Conservation (phyloP, 1,139 yeast species). For the Kodamaea sp. region DNA sequence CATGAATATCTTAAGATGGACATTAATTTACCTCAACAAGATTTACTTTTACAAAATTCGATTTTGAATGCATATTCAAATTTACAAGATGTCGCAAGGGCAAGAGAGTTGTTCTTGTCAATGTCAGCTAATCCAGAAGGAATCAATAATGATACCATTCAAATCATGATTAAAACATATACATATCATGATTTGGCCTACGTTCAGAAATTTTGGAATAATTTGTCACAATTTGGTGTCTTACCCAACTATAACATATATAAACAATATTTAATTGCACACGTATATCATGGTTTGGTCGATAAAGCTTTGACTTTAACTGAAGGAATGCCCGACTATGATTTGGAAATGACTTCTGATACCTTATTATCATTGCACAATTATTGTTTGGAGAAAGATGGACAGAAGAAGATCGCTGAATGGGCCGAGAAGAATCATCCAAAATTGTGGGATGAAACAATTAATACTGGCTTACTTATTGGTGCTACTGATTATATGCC, state of each 20-base stretch:
- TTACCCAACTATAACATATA: conserved; percentile 54
- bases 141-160: conserved; percentile 64
- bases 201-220: conserved; percentile 63
- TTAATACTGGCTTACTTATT: conserved; percentile 35
- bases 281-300: conserved; percentile 65
- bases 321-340: conserved; percentile 49
- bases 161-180: conserved; percentile 66
- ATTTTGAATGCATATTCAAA: conserved; percentile 65
- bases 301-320: conserved; percentile 56
- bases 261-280: conserved; percentile 66
- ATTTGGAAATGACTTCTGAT: conserved; percentile 47
- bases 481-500: conserved; percentile 36
- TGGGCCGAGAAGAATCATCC: conserved; percentile 53
- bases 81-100: conserved; percentile 56
- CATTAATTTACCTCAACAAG: conserved; percentile 49
- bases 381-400: conserved; percentile 50
- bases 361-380: conserved; percentile 57
- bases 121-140: conserved; percentile 54
- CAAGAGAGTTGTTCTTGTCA: conserved; percentile 60
- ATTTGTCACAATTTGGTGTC: conserved; percentile 51
- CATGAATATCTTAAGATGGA: conserved; percentile 70
- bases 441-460: conserved; percentile 46
- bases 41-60: conserved; percentile 57
- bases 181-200: conserved; percentile 58
- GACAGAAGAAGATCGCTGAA: conserved; percentile 43